These are phyloP conservation scores for Quercus berberidifolia DNA, from an alignment of 306 rosid species.

Conservation along the genomic window DNA sequence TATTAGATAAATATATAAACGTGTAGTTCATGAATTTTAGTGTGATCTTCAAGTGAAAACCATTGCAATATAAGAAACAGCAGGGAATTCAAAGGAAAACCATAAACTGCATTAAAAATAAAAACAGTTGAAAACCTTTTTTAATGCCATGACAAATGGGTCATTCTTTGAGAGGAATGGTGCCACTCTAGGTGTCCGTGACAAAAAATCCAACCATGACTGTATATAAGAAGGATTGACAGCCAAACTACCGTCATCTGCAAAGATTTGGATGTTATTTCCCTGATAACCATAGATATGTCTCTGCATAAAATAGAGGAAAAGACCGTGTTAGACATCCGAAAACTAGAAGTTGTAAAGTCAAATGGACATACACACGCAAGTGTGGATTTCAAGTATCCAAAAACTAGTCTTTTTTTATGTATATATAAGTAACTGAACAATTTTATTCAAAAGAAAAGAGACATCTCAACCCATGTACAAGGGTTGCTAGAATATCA, in stretches of 20 bases:
- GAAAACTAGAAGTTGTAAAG: background rate
- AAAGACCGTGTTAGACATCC: slow-evolving; percentile 5
- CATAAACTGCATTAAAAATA: background rate
- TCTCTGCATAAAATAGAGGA: slow-evolving; percentile 57
- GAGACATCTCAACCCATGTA: no score
- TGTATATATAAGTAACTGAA: no score
- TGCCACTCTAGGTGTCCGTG: slow-evolving; percentile 90
- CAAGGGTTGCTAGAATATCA: no score
- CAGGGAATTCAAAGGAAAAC: background rate
- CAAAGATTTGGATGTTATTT: slow-evolving; percentile 70
- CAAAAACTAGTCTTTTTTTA: background rate
- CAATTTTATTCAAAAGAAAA: no score
- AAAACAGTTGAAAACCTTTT: slow-evolving; percentile 58
- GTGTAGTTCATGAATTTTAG: background rate
- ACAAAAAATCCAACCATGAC: slow-evolving; percentile 85
- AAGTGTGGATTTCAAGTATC: background rate
- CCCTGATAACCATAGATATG: slow-evolving; percentile 88
- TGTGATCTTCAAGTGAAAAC: background rate
- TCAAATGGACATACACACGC: background rate
- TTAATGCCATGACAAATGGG: slow-evolving; percentile 70
- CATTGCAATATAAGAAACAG: background rate
- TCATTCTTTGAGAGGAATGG: slow-evolving; percentile 86
- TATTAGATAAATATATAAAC: background rate
- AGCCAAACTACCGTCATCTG: slow-evolving; percentile 79
- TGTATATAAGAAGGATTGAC: slow-evolving; percentile 85